Conservation (phyloP, 2,329 filamentous ascomycete genomes). For the Penicillium sp. region DNA sequence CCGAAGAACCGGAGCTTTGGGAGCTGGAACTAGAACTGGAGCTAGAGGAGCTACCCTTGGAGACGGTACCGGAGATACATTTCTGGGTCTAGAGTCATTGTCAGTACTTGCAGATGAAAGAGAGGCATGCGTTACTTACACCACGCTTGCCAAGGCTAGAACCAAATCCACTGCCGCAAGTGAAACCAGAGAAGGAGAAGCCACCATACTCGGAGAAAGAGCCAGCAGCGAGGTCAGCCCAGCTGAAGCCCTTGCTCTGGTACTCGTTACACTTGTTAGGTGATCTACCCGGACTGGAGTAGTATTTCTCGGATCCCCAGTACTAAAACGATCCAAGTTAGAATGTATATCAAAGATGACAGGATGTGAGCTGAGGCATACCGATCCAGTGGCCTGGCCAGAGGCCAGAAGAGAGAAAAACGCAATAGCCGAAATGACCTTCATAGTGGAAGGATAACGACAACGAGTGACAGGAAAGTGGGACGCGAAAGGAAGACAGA, state of each 20-base stretch:
- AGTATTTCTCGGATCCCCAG: constrained; percentile 57
- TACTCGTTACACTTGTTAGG: constrained; percentile 74
- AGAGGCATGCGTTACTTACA: constrained; percentile 41
- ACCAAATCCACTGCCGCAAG: constrained; percentile 60
- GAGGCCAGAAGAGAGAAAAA: constrained; percentile 47
- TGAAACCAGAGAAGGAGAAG: constrained; percentile 72
- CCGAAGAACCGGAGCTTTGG: constrained; percentile 41
- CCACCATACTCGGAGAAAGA: constrained; percentile 66
- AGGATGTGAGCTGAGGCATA: constrained; percentile 35
- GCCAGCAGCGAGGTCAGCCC: constrained; percentile 62
- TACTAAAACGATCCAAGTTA: constrained; percentile 25
- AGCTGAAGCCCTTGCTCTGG: constrained; percentile 72
- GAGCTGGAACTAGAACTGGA: neutral
- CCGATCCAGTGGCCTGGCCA: constrained; percentile 46
- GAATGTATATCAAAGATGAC: neutral
- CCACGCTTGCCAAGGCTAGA: constrained; percentile 29
- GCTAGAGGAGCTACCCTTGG: constrained; percentile 52
- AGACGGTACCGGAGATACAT: constrained; percentile 50
- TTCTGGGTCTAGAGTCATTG: constrained; percentile 49
- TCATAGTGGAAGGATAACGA: constrained; percentile 31
- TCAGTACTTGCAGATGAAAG: constrained; percentile 9
- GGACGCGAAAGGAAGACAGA: constrained; percentile 27
- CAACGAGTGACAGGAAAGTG: constrained; percentile 33
- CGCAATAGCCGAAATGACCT: constrained; percentile 24
- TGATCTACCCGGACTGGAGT: constrained; percentile 68